These are phyloP conservation scores for Botryotinia calthae DNA, from an alignment of 2,329 filamentous ascomycete genomes.

Conservation along the genomic window DNA sequence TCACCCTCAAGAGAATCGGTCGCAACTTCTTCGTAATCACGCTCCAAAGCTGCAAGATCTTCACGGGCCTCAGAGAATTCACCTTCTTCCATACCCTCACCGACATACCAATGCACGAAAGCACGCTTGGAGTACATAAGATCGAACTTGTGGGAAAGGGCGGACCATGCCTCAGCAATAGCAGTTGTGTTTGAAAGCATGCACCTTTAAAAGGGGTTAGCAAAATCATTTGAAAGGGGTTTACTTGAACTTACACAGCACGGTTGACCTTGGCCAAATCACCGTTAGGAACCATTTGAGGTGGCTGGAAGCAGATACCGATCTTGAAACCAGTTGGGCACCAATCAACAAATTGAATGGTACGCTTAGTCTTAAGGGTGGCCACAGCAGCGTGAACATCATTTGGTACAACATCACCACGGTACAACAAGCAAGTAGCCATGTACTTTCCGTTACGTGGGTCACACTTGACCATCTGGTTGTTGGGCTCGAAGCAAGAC, in stretches of 20 bases:
- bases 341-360: conserved; percentile 90
- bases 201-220: not conserved
- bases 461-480: conserved; percentile 67
- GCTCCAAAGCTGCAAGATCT: conserved; percentile 63
- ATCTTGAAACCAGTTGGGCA: conserved; percentile 99
- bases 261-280: conserved; percentile 98
- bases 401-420: conserved; percentile 62
- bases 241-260: conserved; percentile 72
- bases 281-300: conserved; percentile 75
- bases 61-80: conserved; percentile 66
- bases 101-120: conserved; percentile 71
- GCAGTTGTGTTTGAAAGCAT: conserved; percentile 68
- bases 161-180: conserved; percentile 63
- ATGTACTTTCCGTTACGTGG: conserved; percentile 67
- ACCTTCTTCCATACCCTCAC: conserved; percentile 69
- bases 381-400: conserved; percentile 59
- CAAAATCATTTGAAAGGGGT: conserved; percentile 26
- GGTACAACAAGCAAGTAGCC: conserved; percentile 65
- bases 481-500: conserved; percentile 60
- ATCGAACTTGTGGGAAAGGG: conserved; percentile 66
- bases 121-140: conserved; percentile 69
- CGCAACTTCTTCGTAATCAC: conserved; percentile 64
- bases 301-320: conserved; percentile 91
- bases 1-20: conserved; percentile 52
- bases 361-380: conserved; percentile 64